Conservation (phyloP, 352 stramenopile genomes). For the Lagenidium giganteum region DNA sequence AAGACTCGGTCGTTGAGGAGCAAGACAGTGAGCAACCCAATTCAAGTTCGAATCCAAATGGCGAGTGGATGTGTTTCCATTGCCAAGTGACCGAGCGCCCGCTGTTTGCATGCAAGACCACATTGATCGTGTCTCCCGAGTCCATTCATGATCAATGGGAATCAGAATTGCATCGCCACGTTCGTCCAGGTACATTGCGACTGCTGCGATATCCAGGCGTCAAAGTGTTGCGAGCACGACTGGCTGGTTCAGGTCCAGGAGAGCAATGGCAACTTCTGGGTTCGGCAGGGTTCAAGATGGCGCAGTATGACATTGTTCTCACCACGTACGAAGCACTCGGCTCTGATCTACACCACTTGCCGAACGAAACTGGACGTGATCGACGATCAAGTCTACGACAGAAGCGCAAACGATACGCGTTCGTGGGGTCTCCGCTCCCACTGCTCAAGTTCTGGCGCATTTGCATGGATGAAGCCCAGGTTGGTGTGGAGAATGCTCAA, state of each 20-base stretch:
- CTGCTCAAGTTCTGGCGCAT: constrained; percentile 87
- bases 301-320: constrained; percentile 87
- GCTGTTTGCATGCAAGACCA: constrained; percentile 57
- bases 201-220: constrained; percentile 59
- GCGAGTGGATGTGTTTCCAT: constrained; percentile 56
- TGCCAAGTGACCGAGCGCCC: constrained; percentile 41
- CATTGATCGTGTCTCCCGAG: constrained; percentile 90
- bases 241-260: constrained; percentile 24
- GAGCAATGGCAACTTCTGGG: constrained; percentile 53
- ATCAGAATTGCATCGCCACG: constrained; percentile 81
- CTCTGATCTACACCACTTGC: constrained; percentile 76
- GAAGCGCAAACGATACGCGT: constrained; percentile 69
- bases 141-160: constrained; percentile 91
- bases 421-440: constrained; percentile 85
- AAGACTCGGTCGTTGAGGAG: neutral
- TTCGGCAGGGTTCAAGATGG: constrained; percentile 36
- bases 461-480: constrained; percentile 92
- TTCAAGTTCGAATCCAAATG: no score
- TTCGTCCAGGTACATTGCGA: constrained; percentile 36
- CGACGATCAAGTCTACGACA: constrained; percentile 58
- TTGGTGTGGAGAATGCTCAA: constrained; percentile 78
- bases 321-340: constrained; percentile 88
- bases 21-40: no score
- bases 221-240: constrained; percentile 26
- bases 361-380: constrained; percentile 22